A percentile compares a stretch with the other conserved stretches of the same genome.
Conservation (phyloP, 805 yeast genomes). For the Helenozyma rhizophorensis region DNA sequence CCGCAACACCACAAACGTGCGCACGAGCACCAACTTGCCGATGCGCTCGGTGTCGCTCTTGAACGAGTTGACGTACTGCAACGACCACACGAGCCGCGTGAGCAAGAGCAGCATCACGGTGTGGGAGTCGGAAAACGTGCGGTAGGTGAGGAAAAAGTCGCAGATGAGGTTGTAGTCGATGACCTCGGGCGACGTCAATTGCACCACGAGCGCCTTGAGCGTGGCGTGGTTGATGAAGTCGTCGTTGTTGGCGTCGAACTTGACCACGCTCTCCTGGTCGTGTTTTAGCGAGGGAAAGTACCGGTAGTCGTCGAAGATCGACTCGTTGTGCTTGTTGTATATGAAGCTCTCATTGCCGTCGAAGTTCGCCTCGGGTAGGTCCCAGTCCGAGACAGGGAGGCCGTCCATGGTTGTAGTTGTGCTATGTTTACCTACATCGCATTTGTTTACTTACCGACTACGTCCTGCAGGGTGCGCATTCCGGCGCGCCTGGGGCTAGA, state of each 20-base stretch:
- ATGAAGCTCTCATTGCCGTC: constrained; percentile 10
- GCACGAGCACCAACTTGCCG: constrained; percentile 65
- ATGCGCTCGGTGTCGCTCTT: constrained; percentile 26
- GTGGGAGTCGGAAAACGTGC: constrained; percentile 60
- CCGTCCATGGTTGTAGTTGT: neutral
- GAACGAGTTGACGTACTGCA: constrained; percentile 37
- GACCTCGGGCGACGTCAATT: constrained; percentile 65
- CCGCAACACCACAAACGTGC: constrained; percentile 82
- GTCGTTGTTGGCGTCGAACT: constrained; percentile 30
- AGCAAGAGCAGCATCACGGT: constrained; percentile 58
- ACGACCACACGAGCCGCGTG: constrained; percentile 70
- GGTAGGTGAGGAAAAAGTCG: constrained; percentile 82
- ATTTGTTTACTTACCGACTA: too few relatives aligned
- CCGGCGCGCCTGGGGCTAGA: too few relatives aligned
- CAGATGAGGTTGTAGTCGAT: constrained; percentile 75
- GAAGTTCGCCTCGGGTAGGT: constrained; percentile 6
- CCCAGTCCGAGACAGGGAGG: constrained; percentile 1
- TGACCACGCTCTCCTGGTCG: constrained; percentile 21
- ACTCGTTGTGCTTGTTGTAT: constrained; percentile 35
- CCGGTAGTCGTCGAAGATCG: constrained; percentile 32
- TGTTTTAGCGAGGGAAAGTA: constrained; percentile 29
- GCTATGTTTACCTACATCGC: neutral
- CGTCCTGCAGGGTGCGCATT: too few relatives aligned
- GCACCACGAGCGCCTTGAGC: constrained; percentile 47
- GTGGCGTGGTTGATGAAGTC: constrained; percentile 35